Evolutionary conservation across 106 monocot species (phyloP).

Genomic region (Acorus gramineus): DNA sequence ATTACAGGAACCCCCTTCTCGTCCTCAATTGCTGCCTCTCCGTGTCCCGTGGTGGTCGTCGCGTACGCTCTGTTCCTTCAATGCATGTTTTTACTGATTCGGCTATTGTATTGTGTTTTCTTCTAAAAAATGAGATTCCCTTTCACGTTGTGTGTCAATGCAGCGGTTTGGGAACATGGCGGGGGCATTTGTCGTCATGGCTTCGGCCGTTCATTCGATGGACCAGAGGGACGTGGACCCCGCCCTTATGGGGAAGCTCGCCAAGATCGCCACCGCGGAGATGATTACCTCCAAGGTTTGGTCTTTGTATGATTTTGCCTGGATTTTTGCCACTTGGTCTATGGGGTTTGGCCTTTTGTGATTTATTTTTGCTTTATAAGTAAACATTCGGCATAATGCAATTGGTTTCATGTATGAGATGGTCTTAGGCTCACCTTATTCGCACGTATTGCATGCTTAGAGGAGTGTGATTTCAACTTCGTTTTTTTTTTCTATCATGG

Average conservation of each 20-base stretch:
- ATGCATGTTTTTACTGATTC: constrained; percentile 1
- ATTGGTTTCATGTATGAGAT: too few relatives aligned
- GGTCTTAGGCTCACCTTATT: too few relatives aligned
- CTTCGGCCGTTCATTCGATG: constrained; percentile 61
- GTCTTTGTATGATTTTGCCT: neutral
- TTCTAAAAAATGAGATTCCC: constrained; percentile 1
- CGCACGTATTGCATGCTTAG: too few relatives aligned
- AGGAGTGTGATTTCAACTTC: neutral
- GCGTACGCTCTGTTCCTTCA: constrained; percentile 27
- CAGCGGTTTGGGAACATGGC: constrained; percentile 87
- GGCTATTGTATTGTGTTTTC: constrained; percentile 1
- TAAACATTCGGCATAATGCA: too few relatives aligned
- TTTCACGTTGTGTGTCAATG: neutral
- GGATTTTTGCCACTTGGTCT: too few relatives aligned
- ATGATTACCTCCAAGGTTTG: constrained; percentile 80
- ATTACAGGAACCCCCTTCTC: constrained; percentile 69
- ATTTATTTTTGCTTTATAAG: too few relatives aligned
- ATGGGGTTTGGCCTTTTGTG: too few relatives aligned
- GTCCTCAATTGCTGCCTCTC: constrained; percentile 72
- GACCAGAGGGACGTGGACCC: constrained; percentile 51
- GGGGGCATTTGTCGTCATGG: constrained; percentile 82
- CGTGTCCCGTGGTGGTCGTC: constrained; percentile 60
- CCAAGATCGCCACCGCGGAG: constrained; percentile 75
- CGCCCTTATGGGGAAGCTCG: constrained; percentile 45
- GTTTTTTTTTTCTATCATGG: neutral